Conservation (phyloP, 1,139 yeast genomes). For the Suhomyces wounanorum region DNA sequence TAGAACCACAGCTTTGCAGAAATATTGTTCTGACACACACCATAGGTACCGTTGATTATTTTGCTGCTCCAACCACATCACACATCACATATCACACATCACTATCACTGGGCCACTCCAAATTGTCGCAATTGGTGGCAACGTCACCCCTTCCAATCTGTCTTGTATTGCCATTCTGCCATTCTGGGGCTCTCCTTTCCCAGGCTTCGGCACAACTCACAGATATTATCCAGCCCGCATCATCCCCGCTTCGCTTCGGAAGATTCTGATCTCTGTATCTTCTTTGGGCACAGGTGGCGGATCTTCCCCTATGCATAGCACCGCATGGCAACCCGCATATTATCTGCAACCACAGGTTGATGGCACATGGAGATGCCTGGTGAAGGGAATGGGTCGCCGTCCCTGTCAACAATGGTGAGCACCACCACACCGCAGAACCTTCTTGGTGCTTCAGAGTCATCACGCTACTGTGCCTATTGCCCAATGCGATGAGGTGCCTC, state of each 20-base stretch:
- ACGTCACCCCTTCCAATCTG: neutral
- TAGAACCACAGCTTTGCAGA: neutral
- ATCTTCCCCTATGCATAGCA: neutral
- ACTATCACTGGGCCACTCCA: neutral
- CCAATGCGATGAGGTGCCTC: neutral
- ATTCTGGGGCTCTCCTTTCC: neutral
- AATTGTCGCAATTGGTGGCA: neutral
- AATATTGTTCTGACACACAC: neutral
- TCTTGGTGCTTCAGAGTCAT: neutral
- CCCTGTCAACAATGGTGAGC: too few species aligned
- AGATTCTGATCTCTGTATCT: conserved; percentile 1
- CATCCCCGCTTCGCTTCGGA: conserved; percentile 3
- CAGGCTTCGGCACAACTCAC: neutral
- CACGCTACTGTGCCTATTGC: neutral
- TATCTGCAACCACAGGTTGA: neutral
- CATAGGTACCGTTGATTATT: too few species aligned
- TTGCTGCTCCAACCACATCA: too few species aligned
- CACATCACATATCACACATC: neutral
- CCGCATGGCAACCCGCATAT: neutral
- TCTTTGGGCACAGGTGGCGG: neutral
- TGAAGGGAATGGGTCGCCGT: too few species aligned
- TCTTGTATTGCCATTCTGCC: neutral
- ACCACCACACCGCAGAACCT: neutral
- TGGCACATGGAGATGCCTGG: too few species aligned
- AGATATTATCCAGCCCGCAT: neutral